Evolutionary conservation across 192 early-diverging fungal genomes (phyloP).

Genomic region (Funneliformis geosporum): DNA sequence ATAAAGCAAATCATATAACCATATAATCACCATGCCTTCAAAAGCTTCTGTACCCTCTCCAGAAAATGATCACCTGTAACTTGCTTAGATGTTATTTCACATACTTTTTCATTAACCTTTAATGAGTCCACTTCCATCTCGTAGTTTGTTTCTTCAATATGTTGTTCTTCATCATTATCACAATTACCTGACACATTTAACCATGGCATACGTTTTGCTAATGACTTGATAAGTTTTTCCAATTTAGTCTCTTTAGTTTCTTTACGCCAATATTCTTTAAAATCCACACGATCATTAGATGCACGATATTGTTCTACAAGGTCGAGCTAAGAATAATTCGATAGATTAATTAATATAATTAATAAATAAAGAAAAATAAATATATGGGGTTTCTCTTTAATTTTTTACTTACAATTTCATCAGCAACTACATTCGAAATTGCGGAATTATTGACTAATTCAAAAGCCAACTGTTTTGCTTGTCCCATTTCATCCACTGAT

Average conservation of each 20-base stretch:
- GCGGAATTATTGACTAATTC: conserved; percentile 53
- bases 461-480: conserved; percentile 67
- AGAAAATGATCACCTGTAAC: not conserved
- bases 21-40: not conserved
- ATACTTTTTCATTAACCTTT: not conserved
- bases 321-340: conserved; percentile 43
- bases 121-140: not conserved
- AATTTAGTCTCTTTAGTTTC: conserved; percentile 67
- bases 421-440: conserved; percentile 51
- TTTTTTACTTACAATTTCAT: conserved; percentile 49
- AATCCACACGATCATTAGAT: conserved; percentile 59
- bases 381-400: not conserved
- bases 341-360: not conserved
- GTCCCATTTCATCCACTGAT: conserved; percentile 50
- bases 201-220: conserved; percentile 77
- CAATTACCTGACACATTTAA: conserved; percentile 30
- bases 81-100: not conserved
- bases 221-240: conserved; percentile 68
- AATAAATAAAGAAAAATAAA: not conserved
- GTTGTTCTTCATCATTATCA: not conserved
- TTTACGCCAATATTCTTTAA: conserved; percentile 75
- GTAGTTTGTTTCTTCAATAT: not conserved
- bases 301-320: conserved; percentile 58
- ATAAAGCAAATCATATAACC: not conserved
- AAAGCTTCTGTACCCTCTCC: not conserved